Base-by-base conservation (phyloP, 208 protist species). In the Trypanosoma mega region DNA sequence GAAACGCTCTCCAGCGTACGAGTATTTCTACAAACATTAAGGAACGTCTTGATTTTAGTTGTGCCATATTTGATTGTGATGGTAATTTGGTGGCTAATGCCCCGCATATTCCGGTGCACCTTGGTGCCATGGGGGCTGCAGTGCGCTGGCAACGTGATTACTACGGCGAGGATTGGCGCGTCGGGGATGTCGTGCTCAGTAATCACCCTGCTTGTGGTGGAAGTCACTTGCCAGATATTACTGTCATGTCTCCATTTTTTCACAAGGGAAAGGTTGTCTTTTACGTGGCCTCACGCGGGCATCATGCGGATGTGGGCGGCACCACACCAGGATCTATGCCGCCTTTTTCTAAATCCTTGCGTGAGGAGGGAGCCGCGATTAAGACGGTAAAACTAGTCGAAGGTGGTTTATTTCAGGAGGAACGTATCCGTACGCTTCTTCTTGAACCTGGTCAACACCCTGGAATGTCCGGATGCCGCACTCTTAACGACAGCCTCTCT, bases 11-110 rank as follows among this genome's bases (percentile, higher is more conserved):
- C 37, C 96, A 98, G 74, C 78, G 95, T 27, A 99, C 97, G 12
- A 85, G 93, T 21, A 96, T 97, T 45, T 97, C 88, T 1, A 97
- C 93, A 37, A 98, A 98, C 67, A 98, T 99, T 73, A 99, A 99
- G 57, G 94, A 98, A 73, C 65, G 92, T 30, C 71, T 98, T 2
- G 90, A 96, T 78, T 94, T 94, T 67, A 89, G 80, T 63, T 91
- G 91, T 76, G 81, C 85, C 61, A 72, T 94, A 60, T 97, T 96
- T 64, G 71, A 88, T 51, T 78, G 93, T 4, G 76, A 96, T 52
- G 97, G 96, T 45, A 90, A 89, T 41, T 80, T 99, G 3, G 93
- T 98, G 27, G 94, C 96, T 11, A 99, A 99, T 72, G 97, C 97
- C 23, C 96, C 97, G 9, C 95, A 98, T 74, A 79, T 99, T 24